A percentile compares a stretch with the other conserved stretches of the same genome.
phyloP scores from a whole-genome alignment of 2,329 filamentous ascomycete species.

The Aspergillus uvarum region DNA sequence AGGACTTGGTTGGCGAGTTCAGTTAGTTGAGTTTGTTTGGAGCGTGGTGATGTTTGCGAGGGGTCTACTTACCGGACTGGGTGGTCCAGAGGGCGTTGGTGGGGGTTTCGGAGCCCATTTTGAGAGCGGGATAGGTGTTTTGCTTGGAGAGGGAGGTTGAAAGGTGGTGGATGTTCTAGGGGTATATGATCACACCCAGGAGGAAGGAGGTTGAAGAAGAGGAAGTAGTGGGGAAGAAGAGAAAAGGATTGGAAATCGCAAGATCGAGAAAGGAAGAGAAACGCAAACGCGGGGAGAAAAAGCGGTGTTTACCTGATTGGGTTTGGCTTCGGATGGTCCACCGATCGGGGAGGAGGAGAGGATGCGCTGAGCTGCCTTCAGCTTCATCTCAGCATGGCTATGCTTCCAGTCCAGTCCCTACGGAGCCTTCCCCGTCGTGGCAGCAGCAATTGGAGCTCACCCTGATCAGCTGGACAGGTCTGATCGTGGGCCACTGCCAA shows the following conservation, averaged over 20 bases:
- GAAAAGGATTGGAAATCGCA: slow-evolving; percentile 1
- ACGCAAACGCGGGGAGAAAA: slow-evolving; percentile 8
- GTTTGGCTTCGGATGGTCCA: neutral
- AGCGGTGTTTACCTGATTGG: neutral
- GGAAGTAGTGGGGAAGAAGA: neutral
- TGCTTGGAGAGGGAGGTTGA: neutral
- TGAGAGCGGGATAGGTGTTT: slow-evolving; percentile 5
- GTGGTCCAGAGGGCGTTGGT: slow-evolving; percentile 34
- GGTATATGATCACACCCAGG: slow-evolving; percentile 3
- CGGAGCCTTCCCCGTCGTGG: neutral
- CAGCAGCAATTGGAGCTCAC: neutral
- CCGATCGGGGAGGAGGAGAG: neutral
- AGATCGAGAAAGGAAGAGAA: neutral
- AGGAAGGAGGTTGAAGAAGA: slow-evolving; percentile 9
- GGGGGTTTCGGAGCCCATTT: slow-evolving; percentile 32
- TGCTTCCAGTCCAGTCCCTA: no score
- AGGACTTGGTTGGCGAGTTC: slow-evolving; percentile 56
- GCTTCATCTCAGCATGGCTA: no score
- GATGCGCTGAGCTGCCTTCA: no score
- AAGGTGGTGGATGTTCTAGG: neutral
- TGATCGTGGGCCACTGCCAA: neutral
- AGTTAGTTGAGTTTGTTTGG: neutral
- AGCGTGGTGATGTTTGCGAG: neutral
- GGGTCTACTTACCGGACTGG: slow-evolving; percentile 32
- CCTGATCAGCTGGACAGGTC: neutral